A percentile compares a stretch with the other conserved stretches of the same genome.
Evolutionary conservation across 2,329 filamentous ascomycete species (phyloP).

Genomic region (Tolypocladium sp.): DNA sequence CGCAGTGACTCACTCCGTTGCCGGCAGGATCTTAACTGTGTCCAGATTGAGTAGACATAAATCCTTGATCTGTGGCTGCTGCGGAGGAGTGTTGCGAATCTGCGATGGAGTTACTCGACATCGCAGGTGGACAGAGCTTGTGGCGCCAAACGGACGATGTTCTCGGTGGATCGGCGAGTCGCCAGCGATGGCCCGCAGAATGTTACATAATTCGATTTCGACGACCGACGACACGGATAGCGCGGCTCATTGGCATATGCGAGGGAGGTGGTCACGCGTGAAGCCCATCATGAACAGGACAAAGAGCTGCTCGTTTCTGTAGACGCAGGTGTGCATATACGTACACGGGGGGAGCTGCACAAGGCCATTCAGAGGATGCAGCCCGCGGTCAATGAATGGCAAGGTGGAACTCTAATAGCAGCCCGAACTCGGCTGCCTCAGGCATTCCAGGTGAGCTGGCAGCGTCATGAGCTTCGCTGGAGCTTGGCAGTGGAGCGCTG

Average conservation of each 20-base stretch:
- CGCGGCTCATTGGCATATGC: not conserved
- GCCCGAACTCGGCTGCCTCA: not conserved
- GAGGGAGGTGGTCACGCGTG: not conserved
- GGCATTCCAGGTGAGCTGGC: not conserved
- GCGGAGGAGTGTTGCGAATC: not conserved
- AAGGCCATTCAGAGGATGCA: too few species aligned
- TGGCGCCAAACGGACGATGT: not conserved
- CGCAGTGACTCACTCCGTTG: not conserved
- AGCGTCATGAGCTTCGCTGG: not conserved
- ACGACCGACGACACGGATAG: not conserved
- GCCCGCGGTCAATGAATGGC: not conserved
- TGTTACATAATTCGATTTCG: not conserved
- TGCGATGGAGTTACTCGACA: not conserved
- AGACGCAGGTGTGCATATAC: not conserved
- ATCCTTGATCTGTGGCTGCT: too few species aligned
- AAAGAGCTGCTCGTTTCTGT: not conserved
- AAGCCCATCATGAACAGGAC: not conserved
- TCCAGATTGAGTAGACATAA: not conserved
- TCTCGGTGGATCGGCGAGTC: not conserved
- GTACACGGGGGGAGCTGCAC: not conserved
- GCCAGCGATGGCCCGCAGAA: not conserved
- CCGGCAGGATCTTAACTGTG: not conserved
- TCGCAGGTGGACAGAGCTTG: not conserved
- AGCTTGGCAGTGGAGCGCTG: not conserved
- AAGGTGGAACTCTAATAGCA: not conserved